Evolutionary conservation across 1,139 yeast genomes (phyloP).

Genomic region (Yamadazyma triangularis): DNA sequence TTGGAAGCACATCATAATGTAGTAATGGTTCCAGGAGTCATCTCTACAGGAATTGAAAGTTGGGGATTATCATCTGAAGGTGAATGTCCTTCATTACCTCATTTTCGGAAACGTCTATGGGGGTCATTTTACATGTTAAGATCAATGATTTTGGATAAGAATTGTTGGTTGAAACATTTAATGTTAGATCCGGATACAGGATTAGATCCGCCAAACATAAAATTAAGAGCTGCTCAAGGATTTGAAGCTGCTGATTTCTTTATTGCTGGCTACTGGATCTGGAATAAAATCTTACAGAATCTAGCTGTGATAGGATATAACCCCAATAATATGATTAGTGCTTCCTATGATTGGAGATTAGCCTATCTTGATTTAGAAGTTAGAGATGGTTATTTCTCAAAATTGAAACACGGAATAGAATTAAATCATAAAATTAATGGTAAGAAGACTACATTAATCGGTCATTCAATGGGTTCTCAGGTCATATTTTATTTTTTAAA

Average conservation of each 20-base stretch:
- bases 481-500: slow-evolving; percentile 81
- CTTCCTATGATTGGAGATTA: slow-evolving; percentile 94
- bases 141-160: slow-evolving; percentile 86
- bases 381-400: slow-evolving; percentile 80
- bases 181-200: slow-evolving; percentile 91
- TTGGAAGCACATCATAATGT: slow-evolving; percentile 66
- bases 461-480: slow-evolving; percentile 97
- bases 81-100: slow-evolving; percentile 73
- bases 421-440: slow-evolving; percentile 45
- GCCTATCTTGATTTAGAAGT: slow-evolving; percentile 83
- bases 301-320: slow-evolving; percentile 92
- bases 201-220: slow-evolving; percentile 79
- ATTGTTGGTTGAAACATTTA: slow-evolving; percentile 90
- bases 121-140: slow-evolving; percentile 94
- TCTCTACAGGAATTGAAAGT: slow-evolving; percentile 90
- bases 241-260: slow-evolving; percentile 97
- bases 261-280: slow-evolving; percentile 97
- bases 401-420: slow-evolving; percentile 71
- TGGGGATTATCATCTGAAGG: slow-evolving; percentile 72
- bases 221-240: slow-evolving; percentile 88
- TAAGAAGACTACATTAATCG: slow-evolving; percentile 71
- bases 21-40: slow-evolving; percentile 92
- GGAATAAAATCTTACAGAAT: slow-evolving; percentile 92
- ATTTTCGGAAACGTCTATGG: slow-evolving; percentile 91
- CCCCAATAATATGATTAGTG: slow-evolving; percentile 84